Percentiles rank a stretch among this genome's conserved stretches.
Conservation (phyloP, 208 protist genomes). For the Herpetomonas samuelpessoai region DNA sequence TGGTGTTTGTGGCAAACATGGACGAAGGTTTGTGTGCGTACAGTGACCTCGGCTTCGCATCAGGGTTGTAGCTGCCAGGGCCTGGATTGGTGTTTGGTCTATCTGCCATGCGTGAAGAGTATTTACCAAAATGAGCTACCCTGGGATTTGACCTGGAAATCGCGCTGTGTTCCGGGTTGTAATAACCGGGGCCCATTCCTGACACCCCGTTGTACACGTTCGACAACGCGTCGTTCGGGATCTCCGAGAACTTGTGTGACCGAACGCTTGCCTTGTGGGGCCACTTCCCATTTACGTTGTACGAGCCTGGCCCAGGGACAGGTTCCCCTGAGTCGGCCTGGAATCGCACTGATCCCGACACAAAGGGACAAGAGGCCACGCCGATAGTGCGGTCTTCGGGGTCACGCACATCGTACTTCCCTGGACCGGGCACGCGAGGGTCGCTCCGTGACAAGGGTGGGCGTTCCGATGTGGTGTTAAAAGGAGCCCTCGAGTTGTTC, state of each 20-base stretch:
- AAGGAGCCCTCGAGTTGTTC: conserved; percentile 59
- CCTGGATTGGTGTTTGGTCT: conserved; percentile 40
- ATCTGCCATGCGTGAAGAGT: conserved; percentile 37
- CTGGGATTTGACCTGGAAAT: conserved; percentile 35
- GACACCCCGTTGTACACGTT: neutral
- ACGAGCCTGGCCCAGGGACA: conserved; percentile 64
- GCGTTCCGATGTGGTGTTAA: conserved; percentile 61
- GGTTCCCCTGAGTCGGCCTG: conserved; percentile 16
- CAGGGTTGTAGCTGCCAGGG: conserved; percentile 67
- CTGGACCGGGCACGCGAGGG: conserved; percentile 53
- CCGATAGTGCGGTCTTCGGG: conserved; percentile 12
- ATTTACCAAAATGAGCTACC: conserved; percentile 51
- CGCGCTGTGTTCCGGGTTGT: conserved; percentile 50
- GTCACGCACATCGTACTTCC: conserved; percentile 37
- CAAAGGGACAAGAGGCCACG: conserved; percentile 57
- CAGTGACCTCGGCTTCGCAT: conserved; percentile 14
- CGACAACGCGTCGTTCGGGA: conserved; percentile 1
- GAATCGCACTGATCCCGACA: conserved; percentile 62
- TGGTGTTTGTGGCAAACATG: conserved; percentile 76
- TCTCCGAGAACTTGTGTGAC: conserved; percentile 26
- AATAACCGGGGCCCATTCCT: conserved; percentile 39
- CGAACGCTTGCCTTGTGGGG: conserved; percentile 24
- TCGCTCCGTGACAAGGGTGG: conserved; percentile 25
- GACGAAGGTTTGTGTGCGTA: conserved; percentile 69
- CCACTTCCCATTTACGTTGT: conserved; percentile 32